Percentiles rank a stretch among this genome's conserved stretches.
Conservation (phyloP, 495 filamentous ascomycete genomes). For the Schizothecium vesticola region DNA sequence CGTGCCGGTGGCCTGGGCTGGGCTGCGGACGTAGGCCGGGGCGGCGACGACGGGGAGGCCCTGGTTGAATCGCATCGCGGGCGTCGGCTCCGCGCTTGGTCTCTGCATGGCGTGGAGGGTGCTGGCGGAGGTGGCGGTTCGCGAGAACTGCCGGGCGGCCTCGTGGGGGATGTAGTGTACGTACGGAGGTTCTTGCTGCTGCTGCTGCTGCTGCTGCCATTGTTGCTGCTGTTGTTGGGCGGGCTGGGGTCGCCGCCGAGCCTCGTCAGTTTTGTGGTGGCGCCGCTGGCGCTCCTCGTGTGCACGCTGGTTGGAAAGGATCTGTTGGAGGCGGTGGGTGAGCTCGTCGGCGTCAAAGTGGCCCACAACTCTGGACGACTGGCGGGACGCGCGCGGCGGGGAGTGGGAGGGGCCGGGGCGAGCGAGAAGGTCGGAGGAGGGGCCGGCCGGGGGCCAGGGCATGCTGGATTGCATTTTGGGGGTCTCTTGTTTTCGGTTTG, state of each 20-base stretch:
- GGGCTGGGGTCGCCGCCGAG: slow-evolving; percentile 18
- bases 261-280: neutral
- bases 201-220: neutral
- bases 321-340: slow-evolving; percentile 38
- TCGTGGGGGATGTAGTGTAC: slow-evolving; percentile 37
- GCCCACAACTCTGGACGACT: slow-evolving; percentile 10
- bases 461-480: neutral
- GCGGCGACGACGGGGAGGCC: no score
- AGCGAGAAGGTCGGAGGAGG: neutral
- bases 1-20: no score
- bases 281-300: slow-evolving; percentile 15
- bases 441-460: neutral
- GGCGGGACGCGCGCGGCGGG: neutral
- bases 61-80: no score
- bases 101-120: no score
- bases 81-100: no score
- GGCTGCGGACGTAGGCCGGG: no score
- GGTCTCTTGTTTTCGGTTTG: neutral
- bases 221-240: slow-evolving; percentile 10
- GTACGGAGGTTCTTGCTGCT: slow-evolving; percentile 12
- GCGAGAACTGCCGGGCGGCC: slow-evolving; percentile 45
- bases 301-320: slow-evolving; percentile 41
- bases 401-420: neutral
- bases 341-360: slow-evolving; percentile 49
- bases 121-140: slow-evolving; percentile 37